phyloP scores from a whole-genome alignment of 2,329 filamentous ascomycete genomes.

The Plenodomus tracheiphilus region DNA sequence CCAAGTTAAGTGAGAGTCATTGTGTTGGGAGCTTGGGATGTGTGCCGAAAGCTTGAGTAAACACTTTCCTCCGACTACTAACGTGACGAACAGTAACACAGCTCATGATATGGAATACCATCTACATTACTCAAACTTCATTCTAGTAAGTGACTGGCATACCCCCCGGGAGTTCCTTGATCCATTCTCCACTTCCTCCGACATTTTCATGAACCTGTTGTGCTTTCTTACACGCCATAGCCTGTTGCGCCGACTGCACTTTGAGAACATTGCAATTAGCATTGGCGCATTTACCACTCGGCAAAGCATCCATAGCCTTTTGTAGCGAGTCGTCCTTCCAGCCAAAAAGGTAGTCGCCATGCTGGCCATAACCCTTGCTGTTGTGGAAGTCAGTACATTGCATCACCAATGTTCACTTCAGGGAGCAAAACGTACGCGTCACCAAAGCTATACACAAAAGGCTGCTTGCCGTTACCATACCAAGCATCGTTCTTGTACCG shows the following conservation, averaged over 20 bases:
- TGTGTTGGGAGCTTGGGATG: too few species aligned
- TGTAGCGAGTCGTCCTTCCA: neutral
- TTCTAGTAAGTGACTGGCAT: conserved; percentile 19
- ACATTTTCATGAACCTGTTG: conserved; percentile 56
- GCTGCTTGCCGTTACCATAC: conserved; percentile 29
- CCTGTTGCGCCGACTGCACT: conserved; percentile 31
- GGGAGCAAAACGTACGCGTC: conserved; percentile 44
- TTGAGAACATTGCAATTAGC: conserved; percentile 36
- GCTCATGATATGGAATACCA: too few species aligned
- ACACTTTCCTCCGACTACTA: too few species aligned
- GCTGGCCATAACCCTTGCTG: neutral
- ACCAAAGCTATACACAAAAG: conserved; percentile 34
- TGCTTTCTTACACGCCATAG: conserved; percentile 33
- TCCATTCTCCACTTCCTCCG: conserved; percentile 28
- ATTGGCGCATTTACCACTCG: conserved; percentile 32
- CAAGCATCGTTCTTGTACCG: conserved; percentile 27
- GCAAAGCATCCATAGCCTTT: conserved; percentile 11
- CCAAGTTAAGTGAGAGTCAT: too few species aligned
- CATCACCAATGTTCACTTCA: neutral
- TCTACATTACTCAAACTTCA: too few species aligned
- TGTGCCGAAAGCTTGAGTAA: too few species aligned
- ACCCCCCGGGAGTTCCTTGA: conserved; percentile 35
- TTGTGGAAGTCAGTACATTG: neutral
- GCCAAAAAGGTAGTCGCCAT: neutral
- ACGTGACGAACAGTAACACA: too few species aligned